These are phyloP conservation scores for Pascua sp. DNA, from an alignment of 1,284 basidiomycete genomes.

Conservation along the genomic window DNA sequence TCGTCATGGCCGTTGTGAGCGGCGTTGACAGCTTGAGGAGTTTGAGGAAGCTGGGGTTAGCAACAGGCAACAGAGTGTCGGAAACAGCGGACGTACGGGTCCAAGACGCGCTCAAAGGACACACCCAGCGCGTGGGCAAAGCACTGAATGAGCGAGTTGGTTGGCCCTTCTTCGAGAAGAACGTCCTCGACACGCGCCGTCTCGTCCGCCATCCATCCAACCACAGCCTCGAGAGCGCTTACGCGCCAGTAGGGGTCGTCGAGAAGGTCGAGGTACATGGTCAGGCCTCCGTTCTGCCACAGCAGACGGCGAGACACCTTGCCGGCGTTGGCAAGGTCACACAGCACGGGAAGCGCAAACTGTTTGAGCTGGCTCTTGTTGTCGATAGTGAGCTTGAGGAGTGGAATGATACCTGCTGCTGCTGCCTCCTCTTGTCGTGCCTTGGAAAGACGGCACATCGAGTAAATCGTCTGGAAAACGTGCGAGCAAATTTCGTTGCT, in stretches of 20 bases:
- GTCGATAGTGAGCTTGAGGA: constrained; percentile 79
- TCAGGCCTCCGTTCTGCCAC: constrained; percentile 82
- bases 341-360: constrained; percentile 92
- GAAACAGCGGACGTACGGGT: constrained; percentile 54
- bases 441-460: constrained; percentile 90
- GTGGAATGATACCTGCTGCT: constrained; percentile 87
- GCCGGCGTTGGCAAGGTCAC: constrained; percentile 88
- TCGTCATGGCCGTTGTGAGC: constrained; percentile 72
- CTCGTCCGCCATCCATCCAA: constrained; percentile 94
- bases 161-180: constrained; percentile 64
- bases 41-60: constrained; percentile 59
- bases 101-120: constrained; percentile 91
- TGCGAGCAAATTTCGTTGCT: constrained; percentile 76
- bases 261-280: constrained; percentile 77
- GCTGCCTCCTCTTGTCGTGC: constrained; percentile 93
- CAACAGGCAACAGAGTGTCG: too few relatives aligned
- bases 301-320: constrained; percentile 81
- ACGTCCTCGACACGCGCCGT: constrained; percentile 88
- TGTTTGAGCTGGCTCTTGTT: constrained; percentile 88
- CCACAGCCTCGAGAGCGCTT: constrained; percentile 81
- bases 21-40: constrained; percentile 74
- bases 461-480: constrained; percentile 91
- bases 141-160: constrained; percentile 72
- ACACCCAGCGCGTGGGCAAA: constrained; percentile 85
- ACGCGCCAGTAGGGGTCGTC: constrained; percentile 95